These are phyloP conservation scores for Pouteria glomerata DNA, from an alignment of 148 eudicot species.

Conservation along the genomic window DNA sequence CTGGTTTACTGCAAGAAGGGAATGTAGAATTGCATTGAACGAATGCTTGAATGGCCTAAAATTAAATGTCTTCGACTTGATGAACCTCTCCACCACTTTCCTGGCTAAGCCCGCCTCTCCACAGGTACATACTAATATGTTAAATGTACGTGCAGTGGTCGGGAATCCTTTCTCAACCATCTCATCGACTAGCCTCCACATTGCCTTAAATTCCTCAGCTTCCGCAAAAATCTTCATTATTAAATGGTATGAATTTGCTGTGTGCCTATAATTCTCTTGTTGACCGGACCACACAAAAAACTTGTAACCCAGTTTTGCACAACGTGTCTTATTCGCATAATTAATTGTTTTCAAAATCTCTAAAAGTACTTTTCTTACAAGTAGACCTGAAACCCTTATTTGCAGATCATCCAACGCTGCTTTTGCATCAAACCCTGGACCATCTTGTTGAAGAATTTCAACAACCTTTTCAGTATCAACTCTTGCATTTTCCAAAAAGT, in stretches of 20 bases:
- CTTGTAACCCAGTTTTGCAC: conserved; percentile 74
- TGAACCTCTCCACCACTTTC: conserved; percentile 66
- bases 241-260: conserved; percentile 59
- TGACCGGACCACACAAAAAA: conserved; percentile 81
- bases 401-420: conserved; percentile 43
- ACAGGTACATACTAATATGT: conserved; percentile 71
- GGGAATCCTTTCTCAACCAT: conserved; percentile 81
- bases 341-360: conserved; percentile 54
- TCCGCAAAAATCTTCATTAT: conserved; percentile 71
- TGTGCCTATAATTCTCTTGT: conserved; percentile 55
- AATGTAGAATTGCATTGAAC: conserved; percentile 72
- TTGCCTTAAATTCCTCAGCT: conserved; percentile 68
- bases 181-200: conserved; percentile 87
- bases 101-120: conserved; percentile 77
- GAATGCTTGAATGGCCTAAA: conserved; percentile 78
- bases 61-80: conserved; percentile 60
- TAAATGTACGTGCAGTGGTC: conserved; percentile 71
- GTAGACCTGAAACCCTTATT: conserved; percentile 59
- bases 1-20: conserved; percentile 62
- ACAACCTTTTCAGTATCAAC: conserved; percentile 52
- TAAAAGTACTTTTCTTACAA: conserved; percentile 68
- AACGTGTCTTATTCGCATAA: conserved; percentile 45
- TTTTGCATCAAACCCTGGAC: conserved; percentile 62
- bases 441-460: conserved; percentile 62
- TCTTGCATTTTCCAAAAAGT: conserved; percentile 31